Conservation (phyloP, 2,329 filamentous ascomycete species). For the Trichocomaceae sp. region DNA sequence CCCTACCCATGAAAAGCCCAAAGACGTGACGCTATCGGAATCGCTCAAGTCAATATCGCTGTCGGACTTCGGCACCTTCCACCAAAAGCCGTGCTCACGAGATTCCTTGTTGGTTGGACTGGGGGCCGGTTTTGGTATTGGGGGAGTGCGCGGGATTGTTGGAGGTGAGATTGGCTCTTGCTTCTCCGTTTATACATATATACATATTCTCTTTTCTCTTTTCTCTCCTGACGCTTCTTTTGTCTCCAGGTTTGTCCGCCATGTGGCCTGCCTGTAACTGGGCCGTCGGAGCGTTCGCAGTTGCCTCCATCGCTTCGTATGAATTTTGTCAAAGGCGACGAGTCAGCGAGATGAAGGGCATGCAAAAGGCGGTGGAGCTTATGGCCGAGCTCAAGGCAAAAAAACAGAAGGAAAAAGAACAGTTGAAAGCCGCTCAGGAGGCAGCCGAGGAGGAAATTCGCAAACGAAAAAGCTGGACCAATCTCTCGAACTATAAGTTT, state of each 20-base stretch:
- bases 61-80: constrained; percentile 54
- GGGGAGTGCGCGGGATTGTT: constrained; percentile 65
- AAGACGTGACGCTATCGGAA: constrained; percentile 37
- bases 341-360: constrained; percentile 68
- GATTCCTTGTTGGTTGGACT: constrained; percentile 81
- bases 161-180: constrained; percentile 57
- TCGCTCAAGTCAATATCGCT: constrained; percentile 42
- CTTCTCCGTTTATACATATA: no score
- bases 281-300: constrained; percentile 71
- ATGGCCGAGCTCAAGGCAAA: constrained; percentile 67
- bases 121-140: constrained; percentile 66
- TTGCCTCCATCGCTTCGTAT: constrained; percentile 65
- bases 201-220: no score
- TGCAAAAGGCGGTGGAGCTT: constrained; percentile 79
- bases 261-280: constrained; percentile 69
- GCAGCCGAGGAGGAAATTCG: constrained; percentile 33
- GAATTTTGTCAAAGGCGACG: constrained; percentile 77
- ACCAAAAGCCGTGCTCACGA: constrained; percentile 75
- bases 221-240: constrained; percentile 5
- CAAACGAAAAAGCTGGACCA: constrained; percentile 38
- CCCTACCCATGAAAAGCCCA: constrained; percentile 53
- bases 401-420: constrained; percentile 48
- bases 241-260: constrained; percentile 41
- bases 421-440: constrained; percentile 31
- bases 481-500: constrained; percentile 41